Base-by-base conservation (phyloP, 2,329 filamentous ascomycete genomes). In the Thelonectria discophora region DNA sequence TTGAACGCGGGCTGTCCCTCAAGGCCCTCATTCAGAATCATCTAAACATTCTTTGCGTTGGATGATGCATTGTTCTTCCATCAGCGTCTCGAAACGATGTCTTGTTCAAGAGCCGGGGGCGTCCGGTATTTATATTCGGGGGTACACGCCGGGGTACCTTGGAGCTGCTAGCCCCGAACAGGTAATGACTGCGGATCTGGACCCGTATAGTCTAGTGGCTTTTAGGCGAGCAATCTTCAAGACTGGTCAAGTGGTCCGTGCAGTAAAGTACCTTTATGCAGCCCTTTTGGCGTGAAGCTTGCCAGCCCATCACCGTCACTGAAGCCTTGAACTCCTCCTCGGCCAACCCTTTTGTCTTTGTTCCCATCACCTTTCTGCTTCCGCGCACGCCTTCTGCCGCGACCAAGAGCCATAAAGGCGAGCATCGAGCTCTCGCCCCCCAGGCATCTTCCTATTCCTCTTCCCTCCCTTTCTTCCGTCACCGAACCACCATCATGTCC, bases 401-500 rank as follows among this genome's bases (percentile, higher is more conserved):
- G 9, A 15, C 18, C 40, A 27, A 18, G 39, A n/a, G n/a, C 37
- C 7, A n/a, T 48, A 17, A 13, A 42, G 6, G 42, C 17, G 17
- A n/a, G 24, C 10, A 30, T 39, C 17, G 10, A 18, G 11, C 40
- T 1, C 18, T n/a, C 34, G 27, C 18, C 24, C 15, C 24, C 3
- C 46, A 21, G 42, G 24, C 30, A 45, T 17, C 5, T 20, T 34
- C 21, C 24, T 24, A 45, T 10, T 27, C 40, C 40, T 47, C 49
- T 48, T 37, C 42, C 40, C 39, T 11, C 50, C 45, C 58, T 57
- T 56, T 55, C 63, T 59, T 6, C 48, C 49, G 49, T 39, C 53
- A 21, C 50, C 58, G 30, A 48, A 40, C n/a, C 27, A 34, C 48
- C 64, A 65, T 56, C 60, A 78, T 78, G 76, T 64, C 74, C 46